Percentiles rank a stretch among this genome's conserved stretches.
phyloP scores from a whole-genome alignment of 108 stramenopile genomes.

The Chaetoceros tenuissimus region DNA sequence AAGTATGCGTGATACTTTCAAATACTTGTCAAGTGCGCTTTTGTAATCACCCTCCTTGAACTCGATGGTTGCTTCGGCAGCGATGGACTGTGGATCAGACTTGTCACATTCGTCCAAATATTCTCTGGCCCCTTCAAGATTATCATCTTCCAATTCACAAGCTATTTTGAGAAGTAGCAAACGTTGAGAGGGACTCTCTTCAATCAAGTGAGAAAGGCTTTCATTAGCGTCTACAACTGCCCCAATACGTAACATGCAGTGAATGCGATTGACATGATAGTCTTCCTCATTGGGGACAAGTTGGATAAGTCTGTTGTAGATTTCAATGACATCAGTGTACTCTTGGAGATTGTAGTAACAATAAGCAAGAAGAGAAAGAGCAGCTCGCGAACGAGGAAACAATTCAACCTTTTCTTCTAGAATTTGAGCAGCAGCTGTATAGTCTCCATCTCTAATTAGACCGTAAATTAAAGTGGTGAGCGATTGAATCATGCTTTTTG shows the following conservation, averaged over 20 bases:
- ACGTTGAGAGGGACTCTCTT: constrained; percentile 42
- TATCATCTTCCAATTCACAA: constrained; percentile 73
- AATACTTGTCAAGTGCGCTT: constrained; percentile 54
- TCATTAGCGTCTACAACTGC: constrained; percentile 43
- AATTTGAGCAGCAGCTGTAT: constrained; percentile 15
- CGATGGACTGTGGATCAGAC: constrained; percentile 69
- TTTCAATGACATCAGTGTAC: constrained; percentile 32
- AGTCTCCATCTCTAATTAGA: constrained; percentile 23
- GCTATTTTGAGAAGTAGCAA: constrained; percentile 54
- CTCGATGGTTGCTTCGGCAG: constrained; percentile 56
- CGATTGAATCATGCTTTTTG: too few species aligned
- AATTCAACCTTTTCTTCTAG: constrained; percentile 32
- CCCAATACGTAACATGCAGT: constrained; percentile 70
- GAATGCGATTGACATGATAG: constrained; percentile 71
- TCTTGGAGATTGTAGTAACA: constrained; percentile 76
- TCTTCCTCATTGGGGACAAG: constrained; percentile 73
- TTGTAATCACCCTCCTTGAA: constrained; percentile 68
- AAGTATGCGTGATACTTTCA: constrained; percentile 54
- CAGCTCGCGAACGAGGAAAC: constrained; percentile 61
- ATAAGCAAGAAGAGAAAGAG: constrained; percentile 73
- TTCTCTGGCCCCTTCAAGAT: constrained; percentile 40
- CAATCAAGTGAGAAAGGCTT: constrained; percentile 3
- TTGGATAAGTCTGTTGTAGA: constrained; percentile 70
- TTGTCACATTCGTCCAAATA: constrained; percentile 51
- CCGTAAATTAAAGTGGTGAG: constrained; percentile 21